Base-by-base conservation (phyloP, 768 basidiomycete species). In the Leccinellum albellum region DNA sequence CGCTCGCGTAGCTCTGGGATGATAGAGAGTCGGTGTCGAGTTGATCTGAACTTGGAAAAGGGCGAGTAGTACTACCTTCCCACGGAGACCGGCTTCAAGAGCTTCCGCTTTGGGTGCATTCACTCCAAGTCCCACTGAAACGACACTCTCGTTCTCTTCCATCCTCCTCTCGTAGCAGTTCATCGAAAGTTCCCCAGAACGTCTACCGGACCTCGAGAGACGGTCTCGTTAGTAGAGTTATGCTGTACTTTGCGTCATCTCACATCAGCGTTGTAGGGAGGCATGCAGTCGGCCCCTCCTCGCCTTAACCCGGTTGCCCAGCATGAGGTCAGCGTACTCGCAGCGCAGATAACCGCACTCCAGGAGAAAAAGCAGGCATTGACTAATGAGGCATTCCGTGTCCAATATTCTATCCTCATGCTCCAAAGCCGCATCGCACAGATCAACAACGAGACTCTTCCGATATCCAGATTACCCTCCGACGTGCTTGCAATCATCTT, bases 401-500 rank as follows among this genome's bases (percentile, higher is more conserved):
- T 71, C 47, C 64, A 71, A 31, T 57, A 59, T 33, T 64, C 70
- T 35, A 70, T 71, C 49, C 66, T 64, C 50, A 59, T 51, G 4
- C 64, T 73, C 45, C 70, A 71, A 52, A 68, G 70, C 47, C 70
- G 70, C 54, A 70, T 68, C 49, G 70, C 70, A 28, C 70, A 64
- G 32, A 73, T 71, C 58, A 66, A 64, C 35, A 71, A 71, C 42
- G 57, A 66, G 24, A 70, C 65, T 21, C 68, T 64, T 17, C 71
- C 70, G 32, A 62, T 71, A 28, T 63, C 71, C 45, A 64, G 54
- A 47, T 59, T 71, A 46, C 70, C 70, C 12, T 66, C 72, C 4
- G 70, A 71, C 56, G 66, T 71, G 9, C 71, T 71, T 15, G 71
- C 70, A 10, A 73, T 71, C 60, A 63, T 71, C 46, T 71, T 71